Percentiles rank a stretch among this genome's conserved stretches.
Conservation (phyloP, 1,284 basidiomycete species). For the Cutaneotrichosporon sp. region DNA sequence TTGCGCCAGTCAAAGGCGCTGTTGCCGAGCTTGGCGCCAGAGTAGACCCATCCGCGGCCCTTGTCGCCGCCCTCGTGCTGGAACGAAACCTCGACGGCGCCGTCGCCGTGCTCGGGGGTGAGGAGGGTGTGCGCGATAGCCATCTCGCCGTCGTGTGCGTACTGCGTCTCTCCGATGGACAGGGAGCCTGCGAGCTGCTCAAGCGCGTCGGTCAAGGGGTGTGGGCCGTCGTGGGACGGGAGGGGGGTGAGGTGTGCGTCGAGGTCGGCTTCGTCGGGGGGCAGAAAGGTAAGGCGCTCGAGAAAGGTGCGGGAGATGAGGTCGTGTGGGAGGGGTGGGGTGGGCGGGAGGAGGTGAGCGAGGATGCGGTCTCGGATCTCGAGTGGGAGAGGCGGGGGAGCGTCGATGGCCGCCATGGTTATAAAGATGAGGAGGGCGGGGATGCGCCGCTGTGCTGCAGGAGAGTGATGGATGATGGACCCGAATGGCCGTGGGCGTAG, state of each 20-base stretch:
- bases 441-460: not conserved
- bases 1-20: conserved; percentile 12
- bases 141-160: conserved; percentile 26
- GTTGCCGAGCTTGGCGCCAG: conserved; percentile 20
- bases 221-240: conserved; percentile 18
- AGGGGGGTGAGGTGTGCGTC: conserved; percentile 47
- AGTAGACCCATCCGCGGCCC: conserved; percentile 43
- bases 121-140: conserved; percentile 15
- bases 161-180: conserved; percentile 15
- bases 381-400: conserved; percentile 28
- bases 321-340: conserved; percentile 37
- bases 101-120: conserved; percentile 12
- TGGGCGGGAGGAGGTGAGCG: conserved; percentile 46
- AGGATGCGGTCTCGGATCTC: conserved; percentile 38
- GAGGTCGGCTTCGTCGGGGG: conserved; percentile 34
- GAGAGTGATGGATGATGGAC: not conserved
- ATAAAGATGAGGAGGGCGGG: not conserved
- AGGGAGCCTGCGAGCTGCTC: not conserved
- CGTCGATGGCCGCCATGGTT: not conserved
- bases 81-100: conserved; percentile 10
- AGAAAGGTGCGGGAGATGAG: conserved; percentile 39
- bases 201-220: conserved; percentile 19
- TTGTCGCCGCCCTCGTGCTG: conserved; percentile 23
- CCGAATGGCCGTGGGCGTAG: too few species aligned
- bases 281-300: conserved; percentile 47